These are phyloP conservation scores for Boechera divaricarpa DNA, from an alignment of 345 rosid genomes.

Conservation along the genomic window DNA sequence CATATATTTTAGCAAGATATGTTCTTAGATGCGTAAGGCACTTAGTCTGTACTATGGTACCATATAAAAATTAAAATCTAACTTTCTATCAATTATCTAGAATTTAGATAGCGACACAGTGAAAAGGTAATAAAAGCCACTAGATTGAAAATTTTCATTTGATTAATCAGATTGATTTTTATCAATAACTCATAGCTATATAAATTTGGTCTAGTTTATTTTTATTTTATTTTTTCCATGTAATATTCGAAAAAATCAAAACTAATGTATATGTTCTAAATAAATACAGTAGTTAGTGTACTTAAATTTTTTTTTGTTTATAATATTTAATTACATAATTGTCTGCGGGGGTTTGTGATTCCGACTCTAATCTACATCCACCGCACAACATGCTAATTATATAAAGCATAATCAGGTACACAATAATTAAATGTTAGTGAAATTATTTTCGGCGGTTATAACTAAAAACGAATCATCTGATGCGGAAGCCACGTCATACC, in stretches of 20 bases:
- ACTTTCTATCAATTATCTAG: too few species aligned
- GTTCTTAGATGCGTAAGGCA: too few species aligned
- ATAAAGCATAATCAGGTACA: slow-evolving; percentile 44
- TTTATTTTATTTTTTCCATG: too few species aligned
- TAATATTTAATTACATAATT: neutral
- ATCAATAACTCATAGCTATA: neutral
- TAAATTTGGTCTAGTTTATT: neutral
- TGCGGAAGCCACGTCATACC: slow-evolving; percentile 36
- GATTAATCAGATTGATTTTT: neutral
- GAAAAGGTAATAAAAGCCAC: too few species aligned
- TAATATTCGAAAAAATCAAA: too few species aligned
- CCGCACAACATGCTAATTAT: slow-evolving; percentile 39
- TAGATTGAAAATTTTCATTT: too few species aligned
- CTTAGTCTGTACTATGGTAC: too few species aligned
- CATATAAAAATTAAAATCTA: too few species aligned
- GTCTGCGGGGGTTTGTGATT: slow-evolving; percentile 15
- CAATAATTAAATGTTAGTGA: slow-evolving; percentile 8
- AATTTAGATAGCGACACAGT: too few species aligned
- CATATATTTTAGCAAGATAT: too few species aligned
- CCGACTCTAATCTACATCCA: slow-evolving; percentile 23
- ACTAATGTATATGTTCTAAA: neutral
- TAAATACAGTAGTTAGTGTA: neutral
- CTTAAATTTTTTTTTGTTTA: too few species aligned
- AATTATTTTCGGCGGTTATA: slow-evolving; percentile 40
- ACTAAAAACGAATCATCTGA: slow-evolving; percentile 35